phyloP scores from a whole-genome alignment of 306 rosid genomes.

The Fragaria iinumae region DNA sequence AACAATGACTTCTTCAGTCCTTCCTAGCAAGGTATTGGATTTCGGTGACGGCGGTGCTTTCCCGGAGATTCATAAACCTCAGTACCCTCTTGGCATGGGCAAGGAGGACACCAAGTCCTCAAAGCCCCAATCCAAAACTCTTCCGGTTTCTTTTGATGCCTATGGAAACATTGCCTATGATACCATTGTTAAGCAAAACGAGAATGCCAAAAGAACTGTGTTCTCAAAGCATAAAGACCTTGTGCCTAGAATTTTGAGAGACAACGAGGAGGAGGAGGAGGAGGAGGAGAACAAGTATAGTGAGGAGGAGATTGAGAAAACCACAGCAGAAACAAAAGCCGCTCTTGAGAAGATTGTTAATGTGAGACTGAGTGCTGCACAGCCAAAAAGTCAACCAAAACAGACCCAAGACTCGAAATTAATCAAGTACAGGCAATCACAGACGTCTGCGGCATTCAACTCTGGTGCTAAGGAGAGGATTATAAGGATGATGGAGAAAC shows the following conservation, averaged over 20 bases:
- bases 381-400: neutral
- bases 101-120: neutral
- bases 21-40: neutral
- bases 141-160: neutral
- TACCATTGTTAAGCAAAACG: neutral
- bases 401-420: neutral
- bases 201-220: neutral
- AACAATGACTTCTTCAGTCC: neutral
- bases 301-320: neutral
- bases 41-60: slow-evolving; percentile 1
- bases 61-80: neutral
- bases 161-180: neutral
- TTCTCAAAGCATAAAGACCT: neutral
- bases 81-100: slow-evolving; percentile 11
- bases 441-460: neutral
- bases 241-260: neutral
- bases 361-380: neutral
- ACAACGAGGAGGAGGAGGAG: neutral
- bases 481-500: neutral
- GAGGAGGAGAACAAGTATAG: neutral
- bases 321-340: neutral
- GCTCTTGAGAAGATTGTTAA: slow-evolving; percentile 4
- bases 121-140: neutral
- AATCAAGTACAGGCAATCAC: neutral
- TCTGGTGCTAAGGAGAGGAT: slow-evolving; percentile 11